Evolutionary conservation across 2,329 filamentous ascomycete species (phyloP).

Genomic region (Monilinia polystroma): DNA sequence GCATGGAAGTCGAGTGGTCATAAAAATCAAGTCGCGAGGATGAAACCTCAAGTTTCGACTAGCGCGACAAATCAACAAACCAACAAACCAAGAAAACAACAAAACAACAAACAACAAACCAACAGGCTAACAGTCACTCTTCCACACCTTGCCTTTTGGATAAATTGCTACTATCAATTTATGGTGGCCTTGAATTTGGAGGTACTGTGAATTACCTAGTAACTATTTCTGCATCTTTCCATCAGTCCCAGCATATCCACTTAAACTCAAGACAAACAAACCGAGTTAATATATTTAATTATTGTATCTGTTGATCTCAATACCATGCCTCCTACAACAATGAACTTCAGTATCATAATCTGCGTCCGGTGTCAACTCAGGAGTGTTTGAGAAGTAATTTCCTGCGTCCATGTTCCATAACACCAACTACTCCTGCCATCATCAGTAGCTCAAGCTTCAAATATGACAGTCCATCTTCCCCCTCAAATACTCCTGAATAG

Average conservation of each 20-base stretch:
- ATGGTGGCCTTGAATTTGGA: background rate
- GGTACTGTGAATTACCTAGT: background rate
- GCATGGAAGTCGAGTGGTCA: background rate
- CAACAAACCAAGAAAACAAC: background rate
- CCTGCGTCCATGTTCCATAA: background rate
- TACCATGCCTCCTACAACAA: background rate
- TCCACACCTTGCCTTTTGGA: background rate
- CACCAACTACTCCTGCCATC: background rate
- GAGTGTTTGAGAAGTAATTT: background rate
- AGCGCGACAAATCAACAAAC: conserved; percentile 1
- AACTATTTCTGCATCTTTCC: background rate
- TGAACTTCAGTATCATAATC: background rate
- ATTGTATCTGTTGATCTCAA: background rate
- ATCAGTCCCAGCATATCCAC: background rate
- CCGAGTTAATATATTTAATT: background rate
- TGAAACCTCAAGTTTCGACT: background rate
- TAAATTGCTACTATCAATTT: too few species aligned
- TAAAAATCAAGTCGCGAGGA: background rate
- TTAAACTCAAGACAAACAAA: background rate
- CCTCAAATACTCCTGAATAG: background rate
- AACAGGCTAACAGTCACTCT: background rate
- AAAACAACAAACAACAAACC: background rate
- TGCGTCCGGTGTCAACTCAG: too few species aligned
- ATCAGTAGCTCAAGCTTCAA: background rate
- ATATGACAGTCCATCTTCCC: background rate